Evolutionary conservation across 2,329 filamentous ascomycete genomes (phyloP).

Genomic region (Pseudocercospora musae): DNA sequence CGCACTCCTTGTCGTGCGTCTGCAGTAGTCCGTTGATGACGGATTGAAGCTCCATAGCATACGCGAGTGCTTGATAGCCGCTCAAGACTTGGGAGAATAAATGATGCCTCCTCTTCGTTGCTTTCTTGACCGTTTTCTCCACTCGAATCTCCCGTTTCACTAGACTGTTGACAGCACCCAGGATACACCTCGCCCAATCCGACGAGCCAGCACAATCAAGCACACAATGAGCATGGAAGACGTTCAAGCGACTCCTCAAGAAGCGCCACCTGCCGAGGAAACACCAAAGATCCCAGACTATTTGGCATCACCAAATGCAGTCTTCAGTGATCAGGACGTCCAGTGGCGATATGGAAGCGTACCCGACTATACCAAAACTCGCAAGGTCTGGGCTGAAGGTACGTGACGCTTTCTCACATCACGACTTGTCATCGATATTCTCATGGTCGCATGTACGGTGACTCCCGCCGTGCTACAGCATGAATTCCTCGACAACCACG

Average conservation of each 20-base stretch:
- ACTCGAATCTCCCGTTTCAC: background rate
- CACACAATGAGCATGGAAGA: slow-evolving; percentile 32
- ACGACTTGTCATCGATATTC: background rate
- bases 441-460: background rate
- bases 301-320: slow-evolving; percentile 56
- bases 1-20: slow-evolving; percentile 18
- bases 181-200: background rate
- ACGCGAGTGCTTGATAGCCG: slow-evolving; percentile 12
- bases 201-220: background rate
- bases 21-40: slow-evolving; percentile 8
- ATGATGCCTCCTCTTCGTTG: slow-evolving; percentile 9
- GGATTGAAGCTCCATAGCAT: slow-evolving; percentile 12
- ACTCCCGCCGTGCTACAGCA: slow-evolving; percentile 9
- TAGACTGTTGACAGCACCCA: background rate
- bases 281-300: slow-evolving; percentile 54
- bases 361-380: slow-evolving; percentile 64
- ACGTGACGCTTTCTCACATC: slow-evolving; percentile 26
- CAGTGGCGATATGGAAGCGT: slow-evolving; percentile 59
- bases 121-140: background rate
- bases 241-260: slow-evolving; percentile 8
- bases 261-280: slow-evolving; percentile 27
- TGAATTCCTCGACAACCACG: slow-evolving; percentile 7
- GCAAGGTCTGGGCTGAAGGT: slow-evolving; percentile 59
- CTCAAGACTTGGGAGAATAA: slow-evolving; percentile 11
- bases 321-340: slow-evolving; percentile 52